A percentile compares a stretch with the other conserved stretches of the same genome.
phyloP scores from a whole-genome alignment of 1,284 basidiomycete genomes.

The Papiliotrema terrestris region DNA sequence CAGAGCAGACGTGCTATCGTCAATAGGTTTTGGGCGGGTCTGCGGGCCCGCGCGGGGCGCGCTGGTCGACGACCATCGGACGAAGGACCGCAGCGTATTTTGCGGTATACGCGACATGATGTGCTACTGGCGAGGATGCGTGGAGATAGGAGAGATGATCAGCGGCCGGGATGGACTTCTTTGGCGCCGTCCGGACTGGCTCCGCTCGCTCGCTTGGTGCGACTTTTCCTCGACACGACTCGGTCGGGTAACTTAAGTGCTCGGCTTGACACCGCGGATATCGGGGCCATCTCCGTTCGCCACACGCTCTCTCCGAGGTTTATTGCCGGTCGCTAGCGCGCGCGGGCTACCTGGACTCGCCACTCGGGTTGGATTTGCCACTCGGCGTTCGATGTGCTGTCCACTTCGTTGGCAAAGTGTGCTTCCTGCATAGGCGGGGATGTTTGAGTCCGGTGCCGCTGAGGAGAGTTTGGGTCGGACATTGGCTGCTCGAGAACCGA shows the following conservation, averaged over 20 bases:
- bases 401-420: too few species aligned
- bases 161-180: neutral
- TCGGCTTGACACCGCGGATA: neutral
- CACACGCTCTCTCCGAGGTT: neutral
- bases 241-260: too few species aligned
- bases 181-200: neutral
- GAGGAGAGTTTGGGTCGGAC: too few species aligned
- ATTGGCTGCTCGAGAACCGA: too few species aligned
- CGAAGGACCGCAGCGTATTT: neutral
- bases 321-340: too few species aligned
- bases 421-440: too few species aligned
- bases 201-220: too few species aligned
- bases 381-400: too few species aligned
- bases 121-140: neutral
- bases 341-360: too few species aligned
- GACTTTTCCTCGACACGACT: too few species aligned
- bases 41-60: constrained; percentile 3
- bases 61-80: constrained; percentile 18
- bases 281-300: neutral
- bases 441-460: too few species aligned
- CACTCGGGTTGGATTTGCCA: too few species aligned
- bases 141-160: neutral
- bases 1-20: constrained; percentile 88
- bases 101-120: constrained; percentile 16
- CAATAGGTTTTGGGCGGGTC: constrained; percentile 56